Conservation (phyloP, 1,284 basidiomycete species). For the Ganoderma sinense region DNA sequence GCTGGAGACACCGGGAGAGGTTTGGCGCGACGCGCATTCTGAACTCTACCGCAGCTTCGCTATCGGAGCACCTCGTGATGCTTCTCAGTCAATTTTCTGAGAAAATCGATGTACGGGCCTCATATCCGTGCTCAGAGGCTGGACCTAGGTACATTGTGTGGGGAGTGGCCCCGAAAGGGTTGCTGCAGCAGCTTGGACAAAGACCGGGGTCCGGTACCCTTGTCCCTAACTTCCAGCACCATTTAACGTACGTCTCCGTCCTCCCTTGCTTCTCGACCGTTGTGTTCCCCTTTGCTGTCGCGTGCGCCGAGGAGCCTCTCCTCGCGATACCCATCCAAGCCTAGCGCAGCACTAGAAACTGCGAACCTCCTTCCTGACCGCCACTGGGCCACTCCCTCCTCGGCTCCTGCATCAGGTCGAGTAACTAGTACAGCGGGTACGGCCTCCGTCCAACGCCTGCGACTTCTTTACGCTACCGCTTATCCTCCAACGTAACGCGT, state of each 20-base stretch:
- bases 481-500: constrained; percentile 4
- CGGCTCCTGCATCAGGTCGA: not conserved
- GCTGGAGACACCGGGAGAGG: no score
- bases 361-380: not conserved
- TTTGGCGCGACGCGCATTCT: not conserved
- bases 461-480: not conserved
- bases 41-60: constrained; percentile 5
- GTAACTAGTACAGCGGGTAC: not conserved
- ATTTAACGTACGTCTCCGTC: not conserved
- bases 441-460: no score
- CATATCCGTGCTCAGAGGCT: no score
- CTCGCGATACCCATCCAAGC: not conserved
- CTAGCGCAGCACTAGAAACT: not conserved
- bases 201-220: no score
- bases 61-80: not conserved
- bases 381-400: not conserved
- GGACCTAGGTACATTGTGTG: not conserved
- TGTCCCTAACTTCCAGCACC: not conserved
- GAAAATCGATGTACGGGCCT: not conserved
- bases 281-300: not conserved
- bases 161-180: not conserved
- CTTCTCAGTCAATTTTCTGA: not conserved
- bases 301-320: not conserved
- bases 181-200: not conserved
- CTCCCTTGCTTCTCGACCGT: not conserved